phyloP scores from a whole-genome alignment of 2,329 filamentous ascomycete species.

The Penicillium griseofulvum region DNA sequence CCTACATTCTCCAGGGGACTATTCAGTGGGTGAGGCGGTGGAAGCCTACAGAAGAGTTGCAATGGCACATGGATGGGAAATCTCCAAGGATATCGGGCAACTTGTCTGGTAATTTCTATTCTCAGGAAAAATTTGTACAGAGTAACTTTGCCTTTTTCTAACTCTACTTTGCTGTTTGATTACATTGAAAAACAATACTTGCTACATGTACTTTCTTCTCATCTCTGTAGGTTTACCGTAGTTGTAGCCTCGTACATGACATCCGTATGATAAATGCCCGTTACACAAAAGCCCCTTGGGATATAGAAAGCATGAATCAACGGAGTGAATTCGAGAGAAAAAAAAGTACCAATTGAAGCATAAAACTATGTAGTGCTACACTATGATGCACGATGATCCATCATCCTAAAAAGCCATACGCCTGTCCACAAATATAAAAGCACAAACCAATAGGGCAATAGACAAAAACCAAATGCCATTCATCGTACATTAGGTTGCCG shows the following conservation, averaged over 20 bases:
- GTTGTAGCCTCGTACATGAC: neutral
- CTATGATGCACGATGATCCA: neutral
- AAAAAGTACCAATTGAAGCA: neutral
- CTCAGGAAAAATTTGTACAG: neutral
- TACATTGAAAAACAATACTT: neutral
- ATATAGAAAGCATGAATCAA: neutral
- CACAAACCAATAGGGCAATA: neutral
- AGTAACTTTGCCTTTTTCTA: neutral
- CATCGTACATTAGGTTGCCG: neutral
- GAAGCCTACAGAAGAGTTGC: conserved; percentile 71
- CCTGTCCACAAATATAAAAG: neutral
- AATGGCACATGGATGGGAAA: conserved; percentile 66
- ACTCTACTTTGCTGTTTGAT: neutral
- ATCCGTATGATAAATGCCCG: neutral
- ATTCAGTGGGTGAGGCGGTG: conserved; percentile 68
- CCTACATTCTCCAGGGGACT: conserved; percentile 48
- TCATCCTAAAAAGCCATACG: neutral
- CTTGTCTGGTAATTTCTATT: conserved; percentile 30
- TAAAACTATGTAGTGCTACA: neutral
- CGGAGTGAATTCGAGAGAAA: neutral
- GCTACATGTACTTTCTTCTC: neutral
- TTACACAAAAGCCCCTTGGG: neutral
- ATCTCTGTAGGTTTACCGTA: neutral
- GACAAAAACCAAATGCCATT: neutral
- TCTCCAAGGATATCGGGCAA: conserved; percentile 62